Percentiles rank a stretch among this genome's conserved stretches.
Evolutionary conservation across 2,329 filamentous ascomycete species (phyloP).

Genomic region (Helotiales sp.): DNA sequence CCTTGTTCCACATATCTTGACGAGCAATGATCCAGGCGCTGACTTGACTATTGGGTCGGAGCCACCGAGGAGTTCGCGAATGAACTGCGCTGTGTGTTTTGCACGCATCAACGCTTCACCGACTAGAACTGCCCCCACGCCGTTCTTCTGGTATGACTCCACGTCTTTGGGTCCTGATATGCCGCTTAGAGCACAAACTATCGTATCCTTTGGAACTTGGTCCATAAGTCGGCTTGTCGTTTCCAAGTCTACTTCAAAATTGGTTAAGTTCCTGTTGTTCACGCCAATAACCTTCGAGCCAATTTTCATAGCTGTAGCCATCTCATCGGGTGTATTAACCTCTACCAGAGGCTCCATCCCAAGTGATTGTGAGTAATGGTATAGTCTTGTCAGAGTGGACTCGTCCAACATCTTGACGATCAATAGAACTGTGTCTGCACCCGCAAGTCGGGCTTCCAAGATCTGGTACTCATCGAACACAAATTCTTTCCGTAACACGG

Average conservation of each 20-base stretch:
- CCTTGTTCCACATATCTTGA: conserved; percentile 95
- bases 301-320: conserved; percentile 81
- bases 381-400: conserved; percentile 72
- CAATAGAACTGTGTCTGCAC: conserved; percentile 89
- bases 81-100: conserved; percentile 78
- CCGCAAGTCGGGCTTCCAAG: conserved; percentile 86
- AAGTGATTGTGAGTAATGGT: conserved; percentile 83
- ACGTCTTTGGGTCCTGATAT: conserved; percentile 91
- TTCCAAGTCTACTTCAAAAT: conserved; percentile 92
- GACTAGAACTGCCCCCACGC: conserved; percentile 89
- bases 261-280: conserved; percentile 95
- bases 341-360: conserved; percentile 98
- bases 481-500: conserved; percentile 92
- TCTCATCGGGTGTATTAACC: conserved; percentile 92
- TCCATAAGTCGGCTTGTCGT: conserved; percentile 87
- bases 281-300: conserved; percentile 93
- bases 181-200: conserved; percentile 91
- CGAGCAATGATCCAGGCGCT: conserved; percentile 56
- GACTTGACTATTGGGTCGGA: conserved; percentile 36
- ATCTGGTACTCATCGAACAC: conserved; percentile 99
- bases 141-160: conserved; percentile 80
- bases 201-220: conserved; percentile 80
- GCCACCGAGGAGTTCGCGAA: conserved; percentile 76
- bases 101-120: conserved; percentile 96
- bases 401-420: conserved; percentile 97